phyloP scores from a whole-genome alignment of 2,329 filamentous ascomycete species.

The Fusarium verticillioides region DNA sequence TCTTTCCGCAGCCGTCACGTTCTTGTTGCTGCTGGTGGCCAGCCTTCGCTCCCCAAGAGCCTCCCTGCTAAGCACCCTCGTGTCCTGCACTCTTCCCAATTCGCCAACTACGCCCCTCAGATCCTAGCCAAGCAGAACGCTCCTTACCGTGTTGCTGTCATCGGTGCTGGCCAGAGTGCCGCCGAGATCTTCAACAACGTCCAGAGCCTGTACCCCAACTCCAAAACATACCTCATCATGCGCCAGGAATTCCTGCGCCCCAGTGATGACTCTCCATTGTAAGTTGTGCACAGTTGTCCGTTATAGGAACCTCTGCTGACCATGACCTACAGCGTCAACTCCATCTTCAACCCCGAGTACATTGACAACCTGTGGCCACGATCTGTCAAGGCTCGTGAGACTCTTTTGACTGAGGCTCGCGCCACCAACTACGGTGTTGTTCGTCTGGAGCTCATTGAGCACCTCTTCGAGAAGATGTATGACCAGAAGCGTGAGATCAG shows the following conservation, averaged over 20 bases:
- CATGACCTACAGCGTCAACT: constrained; percentile 78
- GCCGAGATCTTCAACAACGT: constrained; percentile 96
- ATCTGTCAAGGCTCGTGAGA: constrained; percentile 69
- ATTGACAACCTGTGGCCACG: constrained; percentile 81
- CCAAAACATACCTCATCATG: constrained; percentile 81
- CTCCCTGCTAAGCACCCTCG: constrained; percentile 77
- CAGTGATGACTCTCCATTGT: constrained; percentile 97
- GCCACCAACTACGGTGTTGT: constrained; percentile 97
- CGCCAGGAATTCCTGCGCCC: constrained; percentile 85
- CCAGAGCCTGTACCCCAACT: constrained; percentile 83
- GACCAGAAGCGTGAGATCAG: constrained; percentile 79
- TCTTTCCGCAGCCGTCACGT: constrained; percentile 72
- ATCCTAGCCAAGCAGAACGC: constrained; percentile 66
- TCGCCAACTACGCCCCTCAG: constrained; percentile 71
- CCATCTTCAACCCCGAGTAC: constrained; percentile 91
- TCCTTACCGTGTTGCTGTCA: constrained; percentile 80
- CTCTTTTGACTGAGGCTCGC: constrained; percentile 74
- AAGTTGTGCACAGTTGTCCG: constrained; percentile 52
- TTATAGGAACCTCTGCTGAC: constrained; percentile 40
- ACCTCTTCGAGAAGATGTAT: constrained; percentile 89
- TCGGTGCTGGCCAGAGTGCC: constrained; percentile 91
- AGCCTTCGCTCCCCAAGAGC: constrained; percentile 75
- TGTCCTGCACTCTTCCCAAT: constrained; percentile 90
- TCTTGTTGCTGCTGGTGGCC: constrained; percentile 67
- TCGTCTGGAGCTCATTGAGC: constrained; percentile 87